phyloP scores from a whole-genome alignment of 345 rosid species.

The Brassica incana region DNA sequence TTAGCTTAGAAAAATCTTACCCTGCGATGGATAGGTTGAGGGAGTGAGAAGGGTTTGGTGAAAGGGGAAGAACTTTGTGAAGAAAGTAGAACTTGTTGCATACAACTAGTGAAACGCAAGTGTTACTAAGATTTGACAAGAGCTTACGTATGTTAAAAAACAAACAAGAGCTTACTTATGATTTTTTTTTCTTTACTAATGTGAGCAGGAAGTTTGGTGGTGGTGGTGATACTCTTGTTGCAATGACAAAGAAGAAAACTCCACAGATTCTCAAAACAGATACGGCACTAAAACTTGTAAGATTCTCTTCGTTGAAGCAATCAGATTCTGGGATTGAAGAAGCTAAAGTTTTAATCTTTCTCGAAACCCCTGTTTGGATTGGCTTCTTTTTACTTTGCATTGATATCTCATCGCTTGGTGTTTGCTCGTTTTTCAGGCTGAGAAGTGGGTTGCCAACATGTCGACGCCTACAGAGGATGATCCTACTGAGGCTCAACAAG shows the following conservation, averaged over 20 bases:
- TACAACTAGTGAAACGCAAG: not conserved
- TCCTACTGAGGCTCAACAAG: slow-evolving; percentile 41
- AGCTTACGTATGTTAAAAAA: too few relatives aligned
- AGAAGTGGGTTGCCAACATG: slow-evolving; percentile 70
- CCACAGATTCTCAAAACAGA: slow-evolving; percentile 49
- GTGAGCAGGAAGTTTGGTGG: slow-evolving; percentile 18
- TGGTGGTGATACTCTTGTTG: not conserved
- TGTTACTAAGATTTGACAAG: not conserved
- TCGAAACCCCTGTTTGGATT: not conserved
- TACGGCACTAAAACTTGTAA: slow-evolving; percentile 59
- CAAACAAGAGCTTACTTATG: not conserved
- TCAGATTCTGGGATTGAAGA: not conserved
- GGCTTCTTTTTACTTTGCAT: not conserved
- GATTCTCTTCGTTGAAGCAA: not conserved
- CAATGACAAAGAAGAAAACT: slow-evolving; percentile 41
- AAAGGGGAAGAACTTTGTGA: not conserved
- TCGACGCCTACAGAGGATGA: slow-evolving; percentile 48
- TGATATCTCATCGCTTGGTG: not conserved
- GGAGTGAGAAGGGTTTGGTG: not conserved
- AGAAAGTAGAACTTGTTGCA: slow-evolving; percentile 10
- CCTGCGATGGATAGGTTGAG: not conserved
- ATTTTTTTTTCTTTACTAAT: not conserved
- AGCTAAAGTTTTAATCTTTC: not conserved
- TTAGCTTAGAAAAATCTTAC: not conserved
- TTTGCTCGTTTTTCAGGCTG: slow-evolving; percentile 49